These are phyloP conservation scores for Calycina marina DNA, from an alignment of 2,329 filamentous ascomycete genomes.

Conservation along the genomic window DNA sequence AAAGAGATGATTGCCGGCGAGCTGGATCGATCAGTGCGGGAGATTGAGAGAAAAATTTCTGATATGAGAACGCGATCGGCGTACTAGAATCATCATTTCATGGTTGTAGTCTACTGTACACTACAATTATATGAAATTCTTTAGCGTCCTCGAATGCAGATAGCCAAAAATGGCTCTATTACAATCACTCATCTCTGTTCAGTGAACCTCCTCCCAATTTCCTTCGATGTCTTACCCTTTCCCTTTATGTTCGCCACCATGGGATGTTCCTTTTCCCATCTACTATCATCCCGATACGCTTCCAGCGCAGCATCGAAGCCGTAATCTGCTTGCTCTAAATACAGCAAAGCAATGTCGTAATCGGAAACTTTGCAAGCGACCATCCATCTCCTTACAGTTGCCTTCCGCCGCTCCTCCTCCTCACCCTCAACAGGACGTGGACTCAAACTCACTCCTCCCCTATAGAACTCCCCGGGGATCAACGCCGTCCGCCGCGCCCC, in stretches of 20 bases:
- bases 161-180: too few species aligned
- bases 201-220: conserved; percentile 20
- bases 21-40: conserved; percentile 74
- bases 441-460: conserved; percentile 50
- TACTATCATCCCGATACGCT: conserved; percentile 55
- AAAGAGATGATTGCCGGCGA: conserved; percentile 93
- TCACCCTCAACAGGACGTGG: conserved; percentile 60
- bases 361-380: conserved; percentile 62
- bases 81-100: too few species aligned
- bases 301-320: conserved; percentile 50
- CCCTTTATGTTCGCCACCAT: conserved; percentile 31
- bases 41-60: conserved; percentile 94
- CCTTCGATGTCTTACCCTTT: conserved; percentile 25
- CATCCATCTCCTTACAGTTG: conserved; percentile 63
- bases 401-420: conserved; percentile 57
- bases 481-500: conserved; percentile 53
- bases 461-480: conserved; percentile 58
- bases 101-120: too few species aligned
- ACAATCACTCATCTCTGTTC: too few species aligned
- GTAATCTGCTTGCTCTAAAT: conserved; percentile 56
- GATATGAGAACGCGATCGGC: conserved; percentile 43
- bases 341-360: conserved; percentile 58
- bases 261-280: conserved; percentile 59
- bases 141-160: too few species aligned
- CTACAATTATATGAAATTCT: background rate